phyloP scores from a whole-genome alignment of 345 rosid genomes.

The Anacardium occidentale region DNA sequence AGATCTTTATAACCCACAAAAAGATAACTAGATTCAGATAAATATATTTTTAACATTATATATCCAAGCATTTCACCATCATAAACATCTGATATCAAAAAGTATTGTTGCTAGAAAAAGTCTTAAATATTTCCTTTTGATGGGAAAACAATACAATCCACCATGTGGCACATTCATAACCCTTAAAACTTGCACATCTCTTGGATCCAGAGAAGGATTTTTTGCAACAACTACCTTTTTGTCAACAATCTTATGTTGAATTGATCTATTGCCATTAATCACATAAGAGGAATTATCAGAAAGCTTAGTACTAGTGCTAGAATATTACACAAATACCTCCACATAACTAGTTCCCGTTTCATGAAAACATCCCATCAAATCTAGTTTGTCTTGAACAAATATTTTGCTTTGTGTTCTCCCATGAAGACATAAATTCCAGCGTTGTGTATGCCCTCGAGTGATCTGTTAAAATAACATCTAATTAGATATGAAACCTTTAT shows the following conservation, averaged over 20 bases:
- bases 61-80: no score
- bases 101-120: background rate
- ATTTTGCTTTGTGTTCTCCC: slow-evolving; percentile 22
- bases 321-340: slow-evolving; percentile 30
- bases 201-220: slow-evolving; percentile 40
- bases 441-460: slow-evolving; percentile 37
- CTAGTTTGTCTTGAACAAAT: slow-evolving; percentile 19
- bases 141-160: slow-evolving; percentile 35
- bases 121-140: slow-evolving; percentile 24
- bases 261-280: background rate
- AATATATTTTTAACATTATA: no score
- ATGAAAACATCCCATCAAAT: slow-evolving; percentile 32
- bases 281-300: background rate
- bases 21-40: no score
- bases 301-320: background rate
- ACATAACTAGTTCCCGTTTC: slow-evolving; percentile 33
- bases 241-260: background rate
- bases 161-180: slow-evolving; percentile 34
- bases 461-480: slow-evolving; percentile 37
- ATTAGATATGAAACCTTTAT: slow-evolving; percentile 35
- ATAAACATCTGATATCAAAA: no score
- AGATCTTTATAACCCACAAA: no score
- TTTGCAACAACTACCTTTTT: slow-evolving; percentile 23
- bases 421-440: slow-evolving; percentile 23
- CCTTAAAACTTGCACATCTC: slow-evolving; percentile 22